phyloP scores from a whole-genome alignment of 2,329 filamentous ascomycete species.

The Chaetomiaceae sp. region DNA sequence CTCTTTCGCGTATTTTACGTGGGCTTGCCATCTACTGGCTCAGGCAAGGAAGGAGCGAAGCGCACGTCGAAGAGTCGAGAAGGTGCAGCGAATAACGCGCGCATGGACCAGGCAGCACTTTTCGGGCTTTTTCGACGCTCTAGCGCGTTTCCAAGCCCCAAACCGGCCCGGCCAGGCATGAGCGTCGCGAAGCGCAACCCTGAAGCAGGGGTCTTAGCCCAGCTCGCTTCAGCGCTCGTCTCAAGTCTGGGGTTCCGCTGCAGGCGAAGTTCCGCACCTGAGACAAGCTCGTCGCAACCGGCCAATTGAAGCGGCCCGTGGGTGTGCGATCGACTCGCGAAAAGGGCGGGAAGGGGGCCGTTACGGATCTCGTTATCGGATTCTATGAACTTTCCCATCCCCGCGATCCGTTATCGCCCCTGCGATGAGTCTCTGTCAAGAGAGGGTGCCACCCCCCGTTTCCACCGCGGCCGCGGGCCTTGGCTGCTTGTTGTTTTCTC shows the following conservation, averaged over 20 bases:
- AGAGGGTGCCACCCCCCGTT: neutral
- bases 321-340: constrained; percentile 15
- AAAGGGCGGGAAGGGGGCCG: no score
- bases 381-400: neutral
- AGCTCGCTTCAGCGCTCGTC: constrained; percentile 17
- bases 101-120: no score
- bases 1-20: no score
- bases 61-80: no score
- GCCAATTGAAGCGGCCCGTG: constrained; percentile 13
- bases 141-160: neutral
- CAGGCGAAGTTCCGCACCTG: constrained; percentile 9
- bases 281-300: constrained; percentile 16
- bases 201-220: neutral
- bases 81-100: no score
- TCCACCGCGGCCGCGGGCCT: no score
- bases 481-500: neutral
- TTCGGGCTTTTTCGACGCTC: no score
- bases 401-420: neutral
- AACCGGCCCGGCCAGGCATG: no score
- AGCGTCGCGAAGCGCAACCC: no score
- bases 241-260: constrained; percentile 18
- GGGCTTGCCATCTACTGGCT: no score
- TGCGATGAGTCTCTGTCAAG: no score
- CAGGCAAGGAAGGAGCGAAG: no score
- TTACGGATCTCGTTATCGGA: neutral